Evolutionary conservation across 177 flowering plant genomes (phyloP), one percentile per base, ranked within the genome.

Genomic region (Vitis hybrid): DNA sequence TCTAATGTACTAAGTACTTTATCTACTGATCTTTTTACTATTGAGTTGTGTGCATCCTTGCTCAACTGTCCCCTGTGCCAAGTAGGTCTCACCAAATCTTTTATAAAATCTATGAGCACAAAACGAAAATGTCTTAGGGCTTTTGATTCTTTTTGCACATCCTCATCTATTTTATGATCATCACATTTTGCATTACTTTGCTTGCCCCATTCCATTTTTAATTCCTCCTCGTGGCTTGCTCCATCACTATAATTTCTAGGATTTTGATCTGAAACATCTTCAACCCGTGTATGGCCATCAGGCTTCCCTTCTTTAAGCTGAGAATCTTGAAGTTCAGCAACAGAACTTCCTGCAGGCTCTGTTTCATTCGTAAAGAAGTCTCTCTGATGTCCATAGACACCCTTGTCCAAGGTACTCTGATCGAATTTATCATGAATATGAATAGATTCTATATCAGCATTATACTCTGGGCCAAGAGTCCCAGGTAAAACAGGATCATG

Each of bases 21-120:
- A 27, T 91, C 95, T 67, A 87, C 95, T 55, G 93, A 82, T 75
- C 84, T 93, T 73, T 84, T 94, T 8, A 96, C 98, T 48, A 96
- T 81, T 64, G 71, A 68, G 63, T 93, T 96, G 83, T 92, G 93
- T 14, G 83, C 90, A 80, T 91, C 97, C 80, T 88, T 93, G 76
- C 89, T 87, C 72, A 96, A 61, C 59, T 74, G 84, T 67, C 98
- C 97, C 68, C 78, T 88, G 7, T 79, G 93, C 99, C 99, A 96
- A 61, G 79, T 72, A 66, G 98, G 99, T 75, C 80, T 93, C 71
- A 96, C 73, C 76, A 90, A 68, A 66, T 88, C 98, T 77, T 95
- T 95, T 52, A 90, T 86, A 64, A 72, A 78, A 21, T 95, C 95
- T 53, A 95, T 71, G 68, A 95, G 91, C 64, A 86, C 86, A 76